Conservation (phyloP, 805 yeast species). For the Hanseniaspora hatyaiensis region DNA sequence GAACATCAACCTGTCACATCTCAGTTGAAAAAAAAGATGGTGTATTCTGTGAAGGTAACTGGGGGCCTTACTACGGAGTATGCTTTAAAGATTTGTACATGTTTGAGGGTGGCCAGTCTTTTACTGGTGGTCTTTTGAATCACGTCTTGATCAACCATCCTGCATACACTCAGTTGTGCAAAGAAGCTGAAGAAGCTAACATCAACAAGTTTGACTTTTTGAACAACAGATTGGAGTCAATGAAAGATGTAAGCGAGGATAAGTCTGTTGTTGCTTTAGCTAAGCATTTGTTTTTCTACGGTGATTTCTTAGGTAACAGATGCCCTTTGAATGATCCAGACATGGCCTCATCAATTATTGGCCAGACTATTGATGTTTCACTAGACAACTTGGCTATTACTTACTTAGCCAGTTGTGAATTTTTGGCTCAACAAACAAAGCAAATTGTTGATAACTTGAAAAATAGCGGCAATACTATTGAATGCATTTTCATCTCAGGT, state of each 20-base stretch:
- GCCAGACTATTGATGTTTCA: slow-evolving; percentile 82
- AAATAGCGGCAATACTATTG: slow-evolving; percentile 62
- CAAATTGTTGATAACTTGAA: slow-evolving; percentile 85
- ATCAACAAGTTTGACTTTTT: slow-evolving; percentile 72
- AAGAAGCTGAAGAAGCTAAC: slow-evolving; percentile 54
- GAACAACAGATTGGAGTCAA: slow-evolving; percentile 58
- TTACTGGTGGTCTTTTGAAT: slow-evolving; percentile 88
- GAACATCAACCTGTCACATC: slow-evolving; percentile 94
- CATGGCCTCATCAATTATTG: slow-evolving; percentile 87
- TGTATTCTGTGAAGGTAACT: slow-evolving; percentile 86
- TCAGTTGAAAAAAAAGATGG: slow-evolving; percentile 66
- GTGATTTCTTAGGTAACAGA: slow-evolving; percentile 92
- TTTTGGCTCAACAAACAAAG: slow-evolving; percentile 93
- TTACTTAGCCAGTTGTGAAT: slow-evolving; percentile 90
- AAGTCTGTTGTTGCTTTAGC: slow-evolving; percentile 73
- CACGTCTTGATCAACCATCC: slow-evolving; percentile 84
- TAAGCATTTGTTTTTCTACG: slow-evolving; percentile 79
- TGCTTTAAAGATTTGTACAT: slow-evolving; percentile 85
- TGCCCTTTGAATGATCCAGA: slow-evolving; percentile 93
- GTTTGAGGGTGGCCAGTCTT: slow-evolving; percentile 98
- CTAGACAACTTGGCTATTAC: slow-evolving; percentile 73
- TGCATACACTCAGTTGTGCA: slow-evolving; percentile 61
- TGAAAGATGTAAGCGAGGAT: slow-evolving; percentile 44
- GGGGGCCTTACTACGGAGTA: slow-evolving; percentile 97
- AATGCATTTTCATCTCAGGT: slow-evolving; percentile 78